These are phyloP conservation scores for Volvariella surrecta DNA, from an alignment of 1,284 basidiomycete genomes.

Conservation along the genomic window DNA sequence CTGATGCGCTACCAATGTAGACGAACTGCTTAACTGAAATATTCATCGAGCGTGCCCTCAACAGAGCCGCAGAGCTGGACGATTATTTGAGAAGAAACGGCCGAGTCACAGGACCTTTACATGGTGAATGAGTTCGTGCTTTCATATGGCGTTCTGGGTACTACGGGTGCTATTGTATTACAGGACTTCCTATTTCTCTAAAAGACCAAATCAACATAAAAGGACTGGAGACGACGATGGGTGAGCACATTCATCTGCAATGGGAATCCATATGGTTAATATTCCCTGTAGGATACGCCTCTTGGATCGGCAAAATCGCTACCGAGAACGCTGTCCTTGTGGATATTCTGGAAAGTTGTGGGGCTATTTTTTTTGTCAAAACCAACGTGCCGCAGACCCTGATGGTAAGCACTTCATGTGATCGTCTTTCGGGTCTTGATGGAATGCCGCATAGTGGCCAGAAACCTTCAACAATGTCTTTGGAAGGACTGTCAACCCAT, in stretches of 20 bases:
- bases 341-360: constrained; percentile 45
- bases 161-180: constrained; percentile 10
- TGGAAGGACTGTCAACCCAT: constrained; percentile 60
- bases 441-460: constrained; percentile 33
- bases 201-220: constrained; percentile 56
- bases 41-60: constrained; percentile 52
- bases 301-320: constrained; percentile 49
- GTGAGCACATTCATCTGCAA: constrained; percentile 18
- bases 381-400: constrained; percentile 67
- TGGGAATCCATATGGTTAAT: background rate
- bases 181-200: constrained; percentile 51
- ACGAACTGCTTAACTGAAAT: constrained; percentile 69
- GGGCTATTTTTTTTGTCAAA: constrained; percentile 57
- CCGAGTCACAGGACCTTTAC: constrained; percentile 43
- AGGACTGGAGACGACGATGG: constrained; percentile 51
- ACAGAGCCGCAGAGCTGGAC: constrained; percentile 50
- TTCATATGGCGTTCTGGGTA: no score
- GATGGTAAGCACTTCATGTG: constrained; percentile 36
- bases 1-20: constrained; percentile 16
- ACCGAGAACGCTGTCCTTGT: constrained; percentile 43
- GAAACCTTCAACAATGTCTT: constrained; percentile 60
- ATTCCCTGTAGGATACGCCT: constrained; percentile 52
- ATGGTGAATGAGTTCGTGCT: constrained; percentile 22
- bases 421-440: constrained; percentile 17
- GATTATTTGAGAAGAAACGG: constrained; percentile 40